phyloP scores from a whole-genome alignment of 2,329 filamentous ascomycete species.

The Fusarium algeriense region DNA sequence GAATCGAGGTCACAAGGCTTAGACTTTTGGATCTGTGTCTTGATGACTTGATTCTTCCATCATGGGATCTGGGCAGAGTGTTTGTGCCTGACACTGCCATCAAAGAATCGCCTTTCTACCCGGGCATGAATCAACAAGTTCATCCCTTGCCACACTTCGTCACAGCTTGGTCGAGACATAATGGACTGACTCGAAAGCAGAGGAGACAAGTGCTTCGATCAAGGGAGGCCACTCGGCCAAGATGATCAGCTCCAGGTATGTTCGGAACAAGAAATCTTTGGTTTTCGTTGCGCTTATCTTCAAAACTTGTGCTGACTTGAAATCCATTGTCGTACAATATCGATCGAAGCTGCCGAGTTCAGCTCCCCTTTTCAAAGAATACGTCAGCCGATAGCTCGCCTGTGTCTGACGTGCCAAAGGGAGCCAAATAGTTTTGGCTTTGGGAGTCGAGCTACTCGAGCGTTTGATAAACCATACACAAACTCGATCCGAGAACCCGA shows the following conservation, averaged over 20 bases:
- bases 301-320: not conserved
- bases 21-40: no score
- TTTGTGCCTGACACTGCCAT: not conserved
- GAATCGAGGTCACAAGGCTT: not conserved
- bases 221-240: not conserved
- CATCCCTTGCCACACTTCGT: not conserved
- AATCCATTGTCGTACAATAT: not conserved
- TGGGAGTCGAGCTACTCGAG: no score
- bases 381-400: not conserved
- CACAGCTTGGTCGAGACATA: not conserved
- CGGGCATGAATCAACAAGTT: not conserved
- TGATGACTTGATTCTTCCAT: not conserved
- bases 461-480: slow-evolving; percentile 1
- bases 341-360: not conserved
- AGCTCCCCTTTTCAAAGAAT: not conserved
- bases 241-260: not conserved
- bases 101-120: not conserved
- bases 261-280: not conserved
- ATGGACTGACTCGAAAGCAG: not conserved
- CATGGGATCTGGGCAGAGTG: not conserved
- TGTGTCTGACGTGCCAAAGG: not conserved
- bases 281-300: not conserved
- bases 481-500: not conserved
- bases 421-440: not conserved
- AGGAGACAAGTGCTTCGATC: not conserved